Evolutionary conservation across 1,139 yeast species (phyloP), one percentile per base, ranked within the genome.

Genomic region (Diutina mesorugosa): DNA sequence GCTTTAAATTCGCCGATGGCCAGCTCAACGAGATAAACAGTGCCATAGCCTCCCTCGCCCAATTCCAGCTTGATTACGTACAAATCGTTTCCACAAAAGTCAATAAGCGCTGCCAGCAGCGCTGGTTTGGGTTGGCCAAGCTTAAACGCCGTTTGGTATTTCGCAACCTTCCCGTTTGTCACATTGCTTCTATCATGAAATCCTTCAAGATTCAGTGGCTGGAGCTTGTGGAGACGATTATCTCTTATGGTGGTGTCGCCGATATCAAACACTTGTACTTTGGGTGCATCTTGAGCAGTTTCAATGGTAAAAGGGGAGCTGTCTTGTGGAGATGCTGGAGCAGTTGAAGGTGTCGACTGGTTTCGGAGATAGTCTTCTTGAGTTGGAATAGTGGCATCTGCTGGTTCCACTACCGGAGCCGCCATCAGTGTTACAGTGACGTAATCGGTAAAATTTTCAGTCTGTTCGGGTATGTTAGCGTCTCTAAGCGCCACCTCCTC

Each of bases 21-120:
- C 10, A 83, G 77, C 66, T 87, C 95, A 0, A 88, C 85, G 30
- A 90, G 71, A 65, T 84, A 90, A 0, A 90, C 96, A 1, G 82
- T 77, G 0, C 95, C 96, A 69, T 76, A 85, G 0, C 95, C 95
- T 8, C 96, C 96, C 63, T 78, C 79, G 0, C 97, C 96, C 12
- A 91, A 70, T 60, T 84, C 81, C 56, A 77, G 41, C 16, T 50
- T 50, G 45, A 50, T 50, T 4, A 50, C 5, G 28, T 50, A 50
- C 10, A 50, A 7, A 7, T 30, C 14, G 16, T 50, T 28, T 5
- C 53, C 53, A 10, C 53, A 50, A 50, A 50, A 50, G 45, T 50
- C 53, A 7, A 50, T 30, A 30, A 50, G 53, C 53, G 45, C 45
- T 18, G 53, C 53, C 53, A 50, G 53, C 53, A 50, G 53, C 53